phyloP scores from a whole-genome alignment of 441 rosid species.

The Populus hybrid region DNA sequence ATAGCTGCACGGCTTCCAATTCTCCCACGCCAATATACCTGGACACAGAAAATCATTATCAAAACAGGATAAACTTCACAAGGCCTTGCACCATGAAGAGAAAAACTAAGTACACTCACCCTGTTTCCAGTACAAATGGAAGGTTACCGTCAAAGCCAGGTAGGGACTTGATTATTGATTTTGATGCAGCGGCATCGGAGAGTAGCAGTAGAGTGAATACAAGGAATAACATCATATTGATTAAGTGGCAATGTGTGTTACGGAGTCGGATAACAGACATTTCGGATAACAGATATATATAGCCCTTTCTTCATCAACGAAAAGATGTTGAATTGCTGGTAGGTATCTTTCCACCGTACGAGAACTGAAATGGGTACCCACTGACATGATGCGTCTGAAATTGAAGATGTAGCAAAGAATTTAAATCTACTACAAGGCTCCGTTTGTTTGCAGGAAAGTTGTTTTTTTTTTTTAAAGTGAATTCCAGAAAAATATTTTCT shows the following conservation, averaged over 20 bases:
- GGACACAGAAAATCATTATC: neutral
- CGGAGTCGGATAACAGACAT: neutral
- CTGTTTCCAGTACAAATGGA: slow-evolving; percentile 49
- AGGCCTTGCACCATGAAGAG: neutral
- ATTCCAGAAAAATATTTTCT: no score
- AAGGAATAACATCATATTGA: neutral
- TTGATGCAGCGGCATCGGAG: neutral
- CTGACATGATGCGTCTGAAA: neutral
- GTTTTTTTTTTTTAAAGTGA: no score
- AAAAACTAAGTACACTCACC: slow-evolving; percentile 16
- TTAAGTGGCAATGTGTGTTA: neutral
- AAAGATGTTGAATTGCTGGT: neutral
- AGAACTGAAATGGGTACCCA: neutral
- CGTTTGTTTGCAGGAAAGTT: no score
- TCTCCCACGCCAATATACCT: slow-evolving; percentile 36
- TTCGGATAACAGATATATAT: no score
- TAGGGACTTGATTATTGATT: slow-evolving; percentile 26
- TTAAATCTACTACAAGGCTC: no score
- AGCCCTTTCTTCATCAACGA: neutral
- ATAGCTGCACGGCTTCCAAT: slow-evolving; percentile 22
- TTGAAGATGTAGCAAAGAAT: no score
- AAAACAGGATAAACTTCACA: neutral
- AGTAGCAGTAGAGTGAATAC: neutral
- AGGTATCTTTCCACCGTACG: neutral
- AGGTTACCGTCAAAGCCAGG: slow-evolving; percentile 47